Evolutionary conservation across 805 yeast species (phyloP), one percentile per base, ranked within the genome.

Genomic region (Torulaspora maleeae): DNA sequence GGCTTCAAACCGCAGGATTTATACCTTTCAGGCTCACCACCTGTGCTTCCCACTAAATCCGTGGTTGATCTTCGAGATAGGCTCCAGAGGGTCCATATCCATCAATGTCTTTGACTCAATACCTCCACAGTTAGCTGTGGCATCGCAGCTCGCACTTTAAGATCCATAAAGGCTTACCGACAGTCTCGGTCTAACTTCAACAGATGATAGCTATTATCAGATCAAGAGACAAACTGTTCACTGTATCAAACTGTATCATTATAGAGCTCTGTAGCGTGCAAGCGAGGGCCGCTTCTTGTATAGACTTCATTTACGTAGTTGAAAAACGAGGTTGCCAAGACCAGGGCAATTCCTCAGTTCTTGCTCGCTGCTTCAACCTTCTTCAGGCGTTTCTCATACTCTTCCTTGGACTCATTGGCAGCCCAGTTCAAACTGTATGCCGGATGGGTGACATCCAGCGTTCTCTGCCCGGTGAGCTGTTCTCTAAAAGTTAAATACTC

Each of bases 401-500:
- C 62, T 38, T 64, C 64, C 36, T 52, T 55, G 1, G 61, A 35
- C 33, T 52, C 61, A 5, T 58, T 59, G 3, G 59, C 50, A 7
- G 43, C 41, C 63, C 63, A 59, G 41, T 49, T 56, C 27, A 56
- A 41, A 3, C 24, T 20, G 32, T 53, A 32, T 10, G 59, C 58
- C 19, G 59, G 58, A 37, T 59, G 63, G 19, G 50, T 54, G 12
- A 17, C 13, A 20, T 49, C 52, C 29, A 37, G 13, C 2, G 34
- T n/a, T 22, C 55, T 59, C n/a, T 50, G 51, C n/a, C 72, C 73
- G 45, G 55, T 60, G 5, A 69, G 43, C 29, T 46, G 52, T 15
- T 69, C 71, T 52, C 73, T 57, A 42, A 68, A 61, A 11, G 70
- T 65, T 7, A 61, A 49, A 16, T 48, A 46, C 27, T 55, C 58